These are phyloP conservation scores for Sicyos edulis DNA, from an alignment of 306 rosid genomes.

Conservation along the genomic window DNA sequence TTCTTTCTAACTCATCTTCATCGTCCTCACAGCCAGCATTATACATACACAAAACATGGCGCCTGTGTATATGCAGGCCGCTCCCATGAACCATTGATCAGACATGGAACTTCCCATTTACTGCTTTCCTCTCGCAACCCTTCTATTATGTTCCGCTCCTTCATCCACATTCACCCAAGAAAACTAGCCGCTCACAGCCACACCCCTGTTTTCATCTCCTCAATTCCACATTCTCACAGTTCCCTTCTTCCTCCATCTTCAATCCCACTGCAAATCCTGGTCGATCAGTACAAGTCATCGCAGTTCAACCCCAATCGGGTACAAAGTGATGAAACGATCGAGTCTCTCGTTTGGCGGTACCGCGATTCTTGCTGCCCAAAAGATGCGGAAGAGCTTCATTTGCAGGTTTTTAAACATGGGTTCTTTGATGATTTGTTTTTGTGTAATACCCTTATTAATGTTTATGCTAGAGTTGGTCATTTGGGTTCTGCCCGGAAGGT, in stretches of 20 bases:
- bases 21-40: not conserved
- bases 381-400: conserved; percentile 66
- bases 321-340: conserved; percentile 30
- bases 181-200: conserved; percentile 6
- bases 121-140: not conserved
- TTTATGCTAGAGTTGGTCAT: conserved; percentile 42
- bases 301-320: conserved; percentile 19
- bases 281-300: conserved; percentile 29
- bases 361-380: conserved; percentile 33
- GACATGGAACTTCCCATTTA: not conserved
- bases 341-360: conserved; percentile 32
- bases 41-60: no score
- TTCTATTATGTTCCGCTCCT: conserved; percentile 29
- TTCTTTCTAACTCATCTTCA: not conserved
- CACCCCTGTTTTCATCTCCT: conserved; percentile 21
- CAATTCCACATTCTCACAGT: conserved; percentile 20
- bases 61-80: not conserved
- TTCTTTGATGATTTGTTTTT: conserved; percentile 49
- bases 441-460: conserved; percentile 64
- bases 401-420: conserved; percentile 55
- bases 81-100: not conserved
- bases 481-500: conserved; percentile 45
- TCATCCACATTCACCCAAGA: conserved; percentile 4
- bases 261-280: conserved; percentile 28
- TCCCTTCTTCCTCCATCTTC: conserved; percentile 17